phyloP scores from a whole-genome alignment of 2,329 filamentous ascomycete genomes.

The Atkinsonella texensis region DNA sequence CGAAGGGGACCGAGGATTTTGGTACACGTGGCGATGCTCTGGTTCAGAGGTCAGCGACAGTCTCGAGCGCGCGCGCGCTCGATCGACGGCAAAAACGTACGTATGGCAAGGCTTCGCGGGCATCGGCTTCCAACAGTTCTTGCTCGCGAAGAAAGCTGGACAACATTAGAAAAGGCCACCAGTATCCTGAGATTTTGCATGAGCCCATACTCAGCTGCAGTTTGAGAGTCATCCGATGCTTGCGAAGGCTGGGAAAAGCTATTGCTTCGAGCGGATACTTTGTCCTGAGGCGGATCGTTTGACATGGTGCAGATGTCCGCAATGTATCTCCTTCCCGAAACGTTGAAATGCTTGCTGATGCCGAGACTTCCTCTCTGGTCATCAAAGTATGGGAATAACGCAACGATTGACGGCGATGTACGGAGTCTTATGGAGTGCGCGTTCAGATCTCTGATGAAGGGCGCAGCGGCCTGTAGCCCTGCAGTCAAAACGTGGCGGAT shows the following conservation, averaged over 20 bases:
- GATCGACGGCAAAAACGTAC: slow-evolving; percentile 33
- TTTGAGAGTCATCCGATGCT: slow-evolving; percentile 54
- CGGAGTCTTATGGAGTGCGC: too few relatives aligned
- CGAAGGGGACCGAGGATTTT: slow-evolving; percentile 77
- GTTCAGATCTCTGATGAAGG: too few relatives aligned
- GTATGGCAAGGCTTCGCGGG: slow-evolving; percentile 87
- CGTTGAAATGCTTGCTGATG: not conserved
- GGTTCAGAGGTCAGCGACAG: slow-evolving; percentile 12
- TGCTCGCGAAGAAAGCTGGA: slow-evolving; percentile 79
- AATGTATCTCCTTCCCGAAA: not conserved
- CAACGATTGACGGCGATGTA: not conserved
- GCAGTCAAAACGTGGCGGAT: not conserved
- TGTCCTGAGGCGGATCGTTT: slow-evolving; percentile 23
- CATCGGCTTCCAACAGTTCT: slow-evolving; percentile 84
- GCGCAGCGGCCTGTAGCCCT: not conserved
- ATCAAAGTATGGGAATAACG: not conserved
- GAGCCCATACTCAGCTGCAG: slow-evolving; percentile 52
- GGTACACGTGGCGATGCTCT: slow-evolving; percentile 93
- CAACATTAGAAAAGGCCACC: not conserved
- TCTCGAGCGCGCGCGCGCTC: slow-evolving; percentile 8
- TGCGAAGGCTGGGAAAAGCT: slow-evolving; percentile 47
- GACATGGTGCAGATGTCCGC: slow-evolving; percentile 14
- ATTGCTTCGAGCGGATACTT: slow-evolving; percentile 31
- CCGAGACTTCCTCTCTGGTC: not conserved
- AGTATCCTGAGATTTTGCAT: not conserved